These are phyloP conservation scores for Oidium heveae DNA, from an alignment of 2,329 filamentous ascomycete species.

Conservation along the genomic window DNA sequence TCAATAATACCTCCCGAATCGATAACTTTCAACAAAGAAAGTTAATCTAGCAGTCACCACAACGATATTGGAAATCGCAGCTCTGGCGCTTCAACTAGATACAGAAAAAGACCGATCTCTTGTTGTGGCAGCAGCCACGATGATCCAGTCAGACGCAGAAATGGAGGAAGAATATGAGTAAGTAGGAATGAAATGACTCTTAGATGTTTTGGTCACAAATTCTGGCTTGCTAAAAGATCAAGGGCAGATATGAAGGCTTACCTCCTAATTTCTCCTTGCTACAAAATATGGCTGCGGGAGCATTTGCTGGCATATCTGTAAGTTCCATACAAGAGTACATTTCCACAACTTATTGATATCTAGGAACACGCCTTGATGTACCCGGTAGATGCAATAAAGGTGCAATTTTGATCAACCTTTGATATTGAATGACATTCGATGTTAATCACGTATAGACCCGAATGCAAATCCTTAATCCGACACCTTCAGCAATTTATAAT, in stretches of 20 bases:
- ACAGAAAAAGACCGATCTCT: conserved; percentile 35
- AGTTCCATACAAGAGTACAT: neutral
- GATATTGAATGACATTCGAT: neutral
- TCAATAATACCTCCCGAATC: too few relatives aligned
- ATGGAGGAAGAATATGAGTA: conserved; percentile 42
- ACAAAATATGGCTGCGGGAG: conserved; percentile 89
- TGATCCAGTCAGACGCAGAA: conserved; percentile 42
- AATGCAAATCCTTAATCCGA: conserved; percentile 88
- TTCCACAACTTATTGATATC: conserved; percentile 4
- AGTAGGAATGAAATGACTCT: conserved; percentile 13
- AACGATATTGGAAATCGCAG: conserved; percentile 18
- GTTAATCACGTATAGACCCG: conserved; percentile 39
- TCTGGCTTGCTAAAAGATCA: conserved; percentile 5
- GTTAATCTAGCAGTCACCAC: too few relatives aligned
- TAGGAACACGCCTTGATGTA: conserved; percentile 99
- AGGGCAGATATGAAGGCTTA: conserved; percentile 58
- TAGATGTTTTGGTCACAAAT: neutral
- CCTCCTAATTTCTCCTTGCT: conserved; percentile 82
- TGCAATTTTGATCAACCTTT: conserved; percentile 15
- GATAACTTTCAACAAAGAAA: too few relatives aligned
- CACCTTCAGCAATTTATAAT: conserved; percentile 56
- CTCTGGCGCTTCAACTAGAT: conserved; percentile 34
- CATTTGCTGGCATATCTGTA: conserved; percentile 48
- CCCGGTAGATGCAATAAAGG: conserved; percentile 93
- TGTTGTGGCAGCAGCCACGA: conserved; percentile 36